Evolutionary conservation across 2,329 filamentous ascomycete genomes (phyloP).

Genomic region (Didymella segeticola): DNA sequence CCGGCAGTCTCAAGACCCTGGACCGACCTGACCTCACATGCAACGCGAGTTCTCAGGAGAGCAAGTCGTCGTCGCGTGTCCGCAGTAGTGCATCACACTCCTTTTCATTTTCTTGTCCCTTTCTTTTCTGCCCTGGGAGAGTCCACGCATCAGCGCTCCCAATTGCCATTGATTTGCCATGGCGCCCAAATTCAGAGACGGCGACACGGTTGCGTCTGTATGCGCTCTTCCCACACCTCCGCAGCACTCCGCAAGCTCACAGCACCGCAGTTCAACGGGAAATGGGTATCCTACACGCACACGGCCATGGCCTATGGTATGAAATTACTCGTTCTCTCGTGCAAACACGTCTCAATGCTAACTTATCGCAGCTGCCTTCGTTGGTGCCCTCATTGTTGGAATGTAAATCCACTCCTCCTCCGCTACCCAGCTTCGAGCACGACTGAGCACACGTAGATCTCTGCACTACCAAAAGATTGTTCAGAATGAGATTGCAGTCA

Average conservation of each 20-base stretch:
- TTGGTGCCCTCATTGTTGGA: constrained; percentile 85
- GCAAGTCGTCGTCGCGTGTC: constrained; percentile 22
- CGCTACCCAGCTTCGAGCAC: constrained; percentile 14
- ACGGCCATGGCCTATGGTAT: constrained; percentile 81
- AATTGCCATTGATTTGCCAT: constrained; percentile 47
- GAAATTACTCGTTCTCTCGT: not conserved
- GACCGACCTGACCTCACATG: constrained; percentile 25
- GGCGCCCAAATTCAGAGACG: constrained; percentile 68
- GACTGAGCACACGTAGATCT: constrained; percentile 53
- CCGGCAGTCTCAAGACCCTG: constrained; percentile 20
- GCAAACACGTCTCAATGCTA: constrained; percentile 10
- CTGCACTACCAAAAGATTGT: constrained; percentile 98
- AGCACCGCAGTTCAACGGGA: constrained; percentile 72
- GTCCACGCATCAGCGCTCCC: constrained; percentile 1
- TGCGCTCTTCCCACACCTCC: constrained; percentile 31
- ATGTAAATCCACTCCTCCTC: constrained; percentile 39
- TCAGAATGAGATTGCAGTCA: constrained; percentile 86
- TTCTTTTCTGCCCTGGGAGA: constrained; percentile 17
- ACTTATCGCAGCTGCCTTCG: constrained; percentile 70
- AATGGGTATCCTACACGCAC: constrained; percentile 90
- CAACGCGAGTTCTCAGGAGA: constrained; percentile 40
- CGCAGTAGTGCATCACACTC: constrained; percentile 31
- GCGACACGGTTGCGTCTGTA: constrained; percentile 67
- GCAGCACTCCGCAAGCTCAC: constrained; percentile 40
- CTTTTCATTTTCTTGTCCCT: constrained; percentile 35